A percentile compares a stretch with the other conserved stretches of the same genome.
Conservation (phyloP, 2,329 filamentous ascomycete species). For the Paecilomyces dactylethromorphus region DNA sequence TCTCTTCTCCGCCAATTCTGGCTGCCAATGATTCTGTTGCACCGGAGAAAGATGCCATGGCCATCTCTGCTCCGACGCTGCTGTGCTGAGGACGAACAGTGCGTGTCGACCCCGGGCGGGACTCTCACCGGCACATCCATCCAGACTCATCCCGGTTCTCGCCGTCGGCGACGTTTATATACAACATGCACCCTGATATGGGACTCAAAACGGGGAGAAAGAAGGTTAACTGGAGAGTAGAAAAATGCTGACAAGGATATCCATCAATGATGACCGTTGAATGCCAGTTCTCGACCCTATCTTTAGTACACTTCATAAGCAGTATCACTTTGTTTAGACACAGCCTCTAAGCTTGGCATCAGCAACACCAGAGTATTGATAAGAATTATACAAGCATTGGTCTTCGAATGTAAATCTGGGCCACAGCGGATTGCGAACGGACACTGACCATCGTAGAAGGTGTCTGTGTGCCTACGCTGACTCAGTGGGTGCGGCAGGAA, state of each 20-base stretch:
- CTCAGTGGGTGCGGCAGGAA: background rate
- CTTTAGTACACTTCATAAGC: background rate
- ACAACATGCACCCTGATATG: no score
- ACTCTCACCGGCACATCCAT: no score
- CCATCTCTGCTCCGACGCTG: no score
- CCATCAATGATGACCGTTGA: background rate
- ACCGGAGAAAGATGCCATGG: background rate
- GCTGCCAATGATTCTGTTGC: background rate
- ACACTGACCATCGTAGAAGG: background rate
- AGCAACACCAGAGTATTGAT: background rate
- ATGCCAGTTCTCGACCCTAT: background rate
- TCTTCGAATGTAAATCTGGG: background rate
- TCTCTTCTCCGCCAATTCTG: background rate
- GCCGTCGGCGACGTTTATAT: no score
- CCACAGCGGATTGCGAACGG: background rate
- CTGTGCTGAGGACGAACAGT: no score
- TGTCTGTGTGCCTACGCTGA: background rate
- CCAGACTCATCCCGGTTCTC: no score
- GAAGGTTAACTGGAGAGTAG: background rate
- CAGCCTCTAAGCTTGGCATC: background rate
- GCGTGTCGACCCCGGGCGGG: no score
- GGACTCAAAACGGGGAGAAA: background rate
- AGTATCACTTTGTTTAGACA: no score
- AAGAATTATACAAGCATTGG: background rate
- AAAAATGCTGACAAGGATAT: background rate